These are phyloP conservation scores for Aureobasidium sp. DNA, from an alignment of 2,329 filamentous ascomycete species.

Conservation along the genomic window DNA sequence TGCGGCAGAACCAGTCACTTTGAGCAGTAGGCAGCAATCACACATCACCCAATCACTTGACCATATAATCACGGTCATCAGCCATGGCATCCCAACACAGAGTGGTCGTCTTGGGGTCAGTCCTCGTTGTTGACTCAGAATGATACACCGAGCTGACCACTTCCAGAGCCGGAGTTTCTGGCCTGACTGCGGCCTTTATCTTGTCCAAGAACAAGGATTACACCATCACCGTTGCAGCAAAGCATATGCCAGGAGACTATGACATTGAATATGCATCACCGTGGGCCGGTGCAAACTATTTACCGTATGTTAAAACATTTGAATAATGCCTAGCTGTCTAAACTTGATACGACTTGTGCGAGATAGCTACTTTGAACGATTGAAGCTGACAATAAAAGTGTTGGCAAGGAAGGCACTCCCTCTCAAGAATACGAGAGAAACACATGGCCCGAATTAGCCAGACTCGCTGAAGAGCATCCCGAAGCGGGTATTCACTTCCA, in stretches of 20 bases:
- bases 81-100: slow-evolving; percentile 18
- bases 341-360: background rate
- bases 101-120: slow-evolving; percentile 42
- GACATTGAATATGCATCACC: slow-evolving; percentile 85
- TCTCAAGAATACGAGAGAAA: slow-evolving; percentile 33
- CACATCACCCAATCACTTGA: background rate
- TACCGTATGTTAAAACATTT: slow-evolving; percentile 36
- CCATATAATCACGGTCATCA: background rate
- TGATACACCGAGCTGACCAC: slow-evolving; percentile 26
- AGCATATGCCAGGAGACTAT: slow-evolving; percentile 91
- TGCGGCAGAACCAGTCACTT: background rate
- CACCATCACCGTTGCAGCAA: slow-evolving; percentile 64
- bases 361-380: background rate
- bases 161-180: slow-evolving; percentile 49
- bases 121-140: background rate
- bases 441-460: slow-evolving; percentile 37
- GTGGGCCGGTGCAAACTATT: slow-evolving; percentile 76
- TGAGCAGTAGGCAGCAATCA: background rate
- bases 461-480: slow-evolving; percentile 49
- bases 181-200: slow-evolving; percentile 55
- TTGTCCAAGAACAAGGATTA: slow-evolving; percentile 49
- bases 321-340: background rate
- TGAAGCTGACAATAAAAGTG: slow-evolving; percentile 19
- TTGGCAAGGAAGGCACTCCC: slow-evolving; percentile 31
- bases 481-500: slow-evolving; percentile 78